Evolutionary conservation across 2,329 filamentous ascomycete genomes (phyloP).

Genomic region (Verruconis gallopava): DNA sequence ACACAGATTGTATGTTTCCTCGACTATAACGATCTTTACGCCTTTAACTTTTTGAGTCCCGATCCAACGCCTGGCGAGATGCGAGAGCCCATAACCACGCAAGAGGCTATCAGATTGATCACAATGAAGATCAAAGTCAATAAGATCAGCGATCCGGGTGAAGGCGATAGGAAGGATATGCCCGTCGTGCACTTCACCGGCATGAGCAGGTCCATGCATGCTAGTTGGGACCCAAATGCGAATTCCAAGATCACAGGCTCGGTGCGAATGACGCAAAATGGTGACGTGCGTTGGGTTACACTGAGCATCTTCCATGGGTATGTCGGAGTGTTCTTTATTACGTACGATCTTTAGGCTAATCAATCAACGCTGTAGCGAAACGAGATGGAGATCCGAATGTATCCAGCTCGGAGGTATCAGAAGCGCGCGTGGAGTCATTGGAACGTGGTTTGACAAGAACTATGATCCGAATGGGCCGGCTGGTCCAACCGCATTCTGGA

Average conservation of each 20-base stretch:
- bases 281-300: constrained; percentile 63
- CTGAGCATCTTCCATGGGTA: constrained; percentile 44
- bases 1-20: constrained; percentile 32
- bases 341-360: constrained; percentile 1
- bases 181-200: constrained; percentile 60
- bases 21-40: constrained; percentile 60
- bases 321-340: background rate
- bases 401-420: constrained; percentile 57
- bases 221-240: constrained; percentile 46
- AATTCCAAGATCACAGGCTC: constrained; percentile 29
- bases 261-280: constrained; percentile 53
- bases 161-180: constrained; percentile 42
- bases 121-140: constrained; percentile 52
- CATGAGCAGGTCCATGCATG: constrained; percentile 46
- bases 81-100: constrained; percentile 42
- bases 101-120: constrained; percentile 59
- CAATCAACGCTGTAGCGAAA: constrained; percentile 37
- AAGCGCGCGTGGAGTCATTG: constrained; percentile 55
- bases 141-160: constrained; percentile 44
- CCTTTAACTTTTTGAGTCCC: constrained; percentile 52
- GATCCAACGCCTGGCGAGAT: constrained; percentile 26
- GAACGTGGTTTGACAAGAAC: constrained; percentile 68
- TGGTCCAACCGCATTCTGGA: constrained; percentile 69
- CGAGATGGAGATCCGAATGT: constrained; percentile 65
- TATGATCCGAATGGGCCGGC: constrained; percentile 55